phyloP scores from a whole-genome alignment of 192 early-diverging fungal species.

The Backusella psychrophila region DNA sequence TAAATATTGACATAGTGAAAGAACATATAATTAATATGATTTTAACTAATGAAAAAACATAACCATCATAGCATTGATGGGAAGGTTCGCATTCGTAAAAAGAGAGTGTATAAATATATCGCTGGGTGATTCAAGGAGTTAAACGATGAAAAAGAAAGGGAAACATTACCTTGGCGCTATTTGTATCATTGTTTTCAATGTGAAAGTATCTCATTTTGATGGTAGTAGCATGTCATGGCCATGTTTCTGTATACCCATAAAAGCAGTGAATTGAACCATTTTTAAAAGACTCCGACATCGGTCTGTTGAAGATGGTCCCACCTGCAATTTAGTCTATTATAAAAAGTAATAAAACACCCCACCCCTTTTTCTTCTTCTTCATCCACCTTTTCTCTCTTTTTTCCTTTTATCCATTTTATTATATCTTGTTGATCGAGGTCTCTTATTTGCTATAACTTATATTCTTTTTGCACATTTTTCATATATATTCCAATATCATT shows the following conservation, averaged over 20 bases:
- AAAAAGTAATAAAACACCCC: background rate
- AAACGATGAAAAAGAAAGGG: background rate
- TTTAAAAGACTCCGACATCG: background rate
- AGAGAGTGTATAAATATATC: background rate
- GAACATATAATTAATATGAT: background rate
- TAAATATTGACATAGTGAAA: background rate
- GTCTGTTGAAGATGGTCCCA: background rate
- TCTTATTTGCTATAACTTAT: slow-evolving; percentile 10
- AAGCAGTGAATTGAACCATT: slow-evolving; percentile 1
- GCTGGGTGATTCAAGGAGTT: background rate
- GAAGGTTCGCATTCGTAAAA: background rate
- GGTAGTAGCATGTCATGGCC: background rate
- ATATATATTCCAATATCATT: slow-evolving; percentile 1
- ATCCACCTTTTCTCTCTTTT: background rate
- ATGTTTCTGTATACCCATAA: background rate
- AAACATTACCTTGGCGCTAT: background rate
- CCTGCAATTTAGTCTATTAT: background rate
- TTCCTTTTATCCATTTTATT: background rate
- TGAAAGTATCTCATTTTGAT: background rate
- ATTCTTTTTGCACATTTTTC: slow-evolving; percentile 9
- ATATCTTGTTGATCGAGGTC: slow-evolving; percentile 3
- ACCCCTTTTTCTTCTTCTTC: background rate
- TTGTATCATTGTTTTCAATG: background rate
- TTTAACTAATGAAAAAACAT: background rate
- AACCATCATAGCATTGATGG: background rate